Percentiles rank a stretch among this genome's conserved stretches.
Conservation (phyloP, 129 eudicot genomes). For the Oenanthe sinensis region DNA sequence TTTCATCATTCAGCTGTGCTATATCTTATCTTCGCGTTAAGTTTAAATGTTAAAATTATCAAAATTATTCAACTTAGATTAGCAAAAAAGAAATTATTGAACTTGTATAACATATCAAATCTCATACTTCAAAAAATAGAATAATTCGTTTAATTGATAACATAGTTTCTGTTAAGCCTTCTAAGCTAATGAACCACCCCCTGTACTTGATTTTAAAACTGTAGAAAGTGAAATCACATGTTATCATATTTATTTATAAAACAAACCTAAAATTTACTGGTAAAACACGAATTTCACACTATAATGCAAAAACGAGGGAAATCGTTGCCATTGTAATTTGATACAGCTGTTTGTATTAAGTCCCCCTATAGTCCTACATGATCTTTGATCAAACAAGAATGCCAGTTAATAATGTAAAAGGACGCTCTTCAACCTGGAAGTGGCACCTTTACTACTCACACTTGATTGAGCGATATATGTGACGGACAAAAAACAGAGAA, state of each 20-base stretch:
- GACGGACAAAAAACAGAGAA: constrained; percentile 38
- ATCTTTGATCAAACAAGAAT: not conserved
- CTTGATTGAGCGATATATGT: constrained; percentile 38
- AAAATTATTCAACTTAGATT: too few relatives aligned
- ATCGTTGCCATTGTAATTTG: not conserved
- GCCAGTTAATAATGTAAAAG: not conserved
- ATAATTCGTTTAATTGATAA: too few relatives aligned
- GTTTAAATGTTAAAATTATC: too few relatives aligned
- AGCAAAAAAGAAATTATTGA: too few relatives aligned
- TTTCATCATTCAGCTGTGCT: too few relatives aligned
- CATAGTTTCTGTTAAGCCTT: too few relatives aligned
- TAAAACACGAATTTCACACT: not conserved
- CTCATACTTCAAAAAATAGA: too few relatives aligned
- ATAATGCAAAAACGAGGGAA: constrained; percentile 5
- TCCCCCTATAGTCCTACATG: not conserved
- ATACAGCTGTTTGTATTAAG: not conserved
- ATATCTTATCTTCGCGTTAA: too few relatives aligned
- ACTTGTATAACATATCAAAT: too few relatives aligned
- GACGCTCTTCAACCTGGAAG: not conserved
- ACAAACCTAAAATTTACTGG: not conserved
- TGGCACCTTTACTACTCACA: constrained; percentile 20
- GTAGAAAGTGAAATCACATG: not conserved
- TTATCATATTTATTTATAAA: not conserved
- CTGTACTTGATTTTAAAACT: not conserved
- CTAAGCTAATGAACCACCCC: not conserved